These are phyloP conservation scores for Quillaja saponaria DNA, from an alignment of 306 rosid species.

Conservation along the genomic window DNA sequence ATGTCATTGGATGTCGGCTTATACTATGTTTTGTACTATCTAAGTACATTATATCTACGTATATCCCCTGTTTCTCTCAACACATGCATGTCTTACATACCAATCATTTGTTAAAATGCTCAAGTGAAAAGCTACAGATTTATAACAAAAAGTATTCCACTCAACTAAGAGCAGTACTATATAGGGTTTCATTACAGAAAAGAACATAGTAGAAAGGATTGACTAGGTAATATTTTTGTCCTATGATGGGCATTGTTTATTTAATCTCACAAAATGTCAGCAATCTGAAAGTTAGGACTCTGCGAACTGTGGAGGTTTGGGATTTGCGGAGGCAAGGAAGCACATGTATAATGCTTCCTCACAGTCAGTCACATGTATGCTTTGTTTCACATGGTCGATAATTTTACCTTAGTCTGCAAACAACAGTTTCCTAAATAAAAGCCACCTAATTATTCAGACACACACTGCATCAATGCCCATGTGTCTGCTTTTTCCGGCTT, in stretches of 20 bases:
- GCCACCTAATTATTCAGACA: constrained; percentile 23
- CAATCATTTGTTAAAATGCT: not conserved
- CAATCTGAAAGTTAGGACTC: constrained; percentile 9
- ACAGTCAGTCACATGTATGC: constrained; percentile 2
- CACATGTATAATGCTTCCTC: constrained; percentile 20
- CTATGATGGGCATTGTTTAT: too few relatives aligned
- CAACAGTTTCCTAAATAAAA: constrained; percentile 14
- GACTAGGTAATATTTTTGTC: too few relatives aligned
- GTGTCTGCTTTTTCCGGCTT: constrained; percentile 19
- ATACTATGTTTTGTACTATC: not conserved
- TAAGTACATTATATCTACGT: not conserved
- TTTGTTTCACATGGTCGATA: constrained; percentile 32
- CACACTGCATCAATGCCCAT: constrained; percentile 32
- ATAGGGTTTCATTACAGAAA: not conserved
- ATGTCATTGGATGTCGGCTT: not conserved
- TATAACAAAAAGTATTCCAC: too few relatives aligned
- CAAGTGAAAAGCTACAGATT: too few relatives aligned
- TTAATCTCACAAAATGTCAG: too few relatives aligned
- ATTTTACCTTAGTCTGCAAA: constrained; percentile 35
- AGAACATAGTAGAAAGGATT: not conserved
- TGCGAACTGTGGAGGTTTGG: constrained; percentile 34
- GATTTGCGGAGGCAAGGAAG: constrained; percentile 24
- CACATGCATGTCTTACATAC: too few relatives aligned
- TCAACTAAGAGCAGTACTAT: too few relatives aligned
- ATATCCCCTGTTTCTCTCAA: too few relatives aligned